phyloP scores from a whole-genome alignment of 1,284 basidiomycete genomes.

The Farysia itapuensis region DNA sequence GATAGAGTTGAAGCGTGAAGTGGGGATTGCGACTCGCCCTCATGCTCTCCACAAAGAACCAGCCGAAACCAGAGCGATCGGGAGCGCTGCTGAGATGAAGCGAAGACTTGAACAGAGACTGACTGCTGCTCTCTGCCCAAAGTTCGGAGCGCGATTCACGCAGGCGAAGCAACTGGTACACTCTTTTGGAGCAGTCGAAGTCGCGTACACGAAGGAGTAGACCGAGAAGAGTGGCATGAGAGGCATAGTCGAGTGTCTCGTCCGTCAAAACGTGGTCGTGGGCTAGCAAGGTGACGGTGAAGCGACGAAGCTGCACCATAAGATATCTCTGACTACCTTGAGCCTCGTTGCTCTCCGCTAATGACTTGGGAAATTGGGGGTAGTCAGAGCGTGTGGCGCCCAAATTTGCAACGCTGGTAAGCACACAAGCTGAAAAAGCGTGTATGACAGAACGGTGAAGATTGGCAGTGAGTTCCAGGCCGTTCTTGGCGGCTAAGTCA shows the following conservation, averaged over 20 bases:
- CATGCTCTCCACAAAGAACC: conserved; percentile 23
- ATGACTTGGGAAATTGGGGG: conserved; percentile 8
- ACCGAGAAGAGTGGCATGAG: conserved; percentile 28
- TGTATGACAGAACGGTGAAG: conserved; percentile 18
- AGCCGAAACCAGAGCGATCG: conserved; percentile 15
- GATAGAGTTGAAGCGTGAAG: conserved; percentile 27
- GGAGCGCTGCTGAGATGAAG: conserved; percentile 12
- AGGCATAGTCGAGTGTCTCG: conserved; percentile 6
- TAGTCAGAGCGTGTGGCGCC: conserved; percentile 4
- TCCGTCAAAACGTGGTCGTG: conserved; percentile 19
- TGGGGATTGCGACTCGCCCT: background rate
- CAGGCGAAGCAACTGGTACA: conserved; percentile 24
- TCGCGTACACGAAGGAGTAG: conserved; percentile 24
- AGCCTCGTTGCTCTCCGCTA: conserved; percentile 16
- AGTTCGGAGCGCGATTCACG: conserved; percentile 8
- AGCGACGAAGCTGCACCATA: conserved; percentile 14
- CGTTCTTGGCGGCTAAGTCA: conserved; percentile 3
- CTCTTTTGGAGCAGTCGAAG: conserved; percentile 17
- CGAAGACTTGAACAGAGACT: conserved; percentile 2
- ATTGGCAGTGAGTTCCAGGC: conserved; percentile 10
- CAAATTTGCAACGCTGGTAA: conserved; percentile 8
- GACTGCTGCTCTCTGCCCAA: conserved; percentile 10
- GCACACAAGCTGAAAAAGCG: conserved; percentile 11
- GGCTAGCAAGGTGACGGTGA: conserved; percentile 14
- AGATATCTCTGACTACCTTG: conserved; percentile 14